Evolutionary conservation across 1,284 basidiomycete genomes (phyloP), one percentile per base, ranked within the genome.

Genomic region (Marasmius fiardii): DNA sequence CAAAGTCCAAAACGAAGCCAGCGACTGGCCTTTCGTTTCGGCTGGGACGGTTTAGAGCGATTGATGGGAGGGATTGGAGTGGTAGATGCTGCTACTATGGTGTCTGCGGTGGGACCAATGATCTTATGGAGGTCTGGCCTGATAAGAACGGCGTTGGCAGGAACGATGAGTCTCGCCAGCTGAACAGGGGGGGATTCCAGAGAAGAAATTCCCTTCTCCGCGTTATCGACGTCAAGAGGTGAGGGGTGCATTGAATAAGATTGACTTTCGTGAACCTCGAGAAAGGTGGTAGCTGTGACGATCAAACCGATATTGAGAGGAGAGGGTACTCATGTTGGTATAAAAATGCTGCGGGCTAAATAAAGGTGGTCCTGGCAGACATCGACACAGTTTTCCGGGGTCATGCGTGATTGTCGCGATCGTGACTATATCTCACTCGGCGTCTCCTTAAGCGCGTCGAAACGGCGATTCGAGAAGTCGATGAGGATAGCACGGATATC

Each of bases 1-100:
- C 84, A 86, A 33, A 88, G 68, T 58, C 74, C 75, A 61, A 83
- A 80, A 35, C 72, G 70, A 57, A 81, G 71, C 78, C 78, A 78
- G 43, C 73, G 71, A 59, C 73, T 68, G 43, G 56, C 64, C 62
- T 67, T 67, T 54, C 49, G 60, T 61, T 58, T 31, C 28, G 59
- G 54, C 35, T 58, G 41, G 59, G 58, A 41, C 39, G 39, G n/a
- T 59, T 65, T 61, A 47, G 65, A 55, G 12, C 12, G 28, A 33
- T 34, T 53, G 20, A n/a, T 18, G 33, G 31, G 33, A 11, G 21
- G 35, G n/a, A 41, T 20, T 16, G 44, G 5, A 23, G 18, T 48
- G 4, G 10, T 14, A 39, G n/a, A 23, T 20, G n/a, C 12, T 37
- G 47, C 44, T 20, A 23, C 12, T 49, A 1, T 16, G 28, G 10